phyloP scores from a whole-genome alignment of 306 rosid genomes.

The Medicago ruthenica region DNA sequence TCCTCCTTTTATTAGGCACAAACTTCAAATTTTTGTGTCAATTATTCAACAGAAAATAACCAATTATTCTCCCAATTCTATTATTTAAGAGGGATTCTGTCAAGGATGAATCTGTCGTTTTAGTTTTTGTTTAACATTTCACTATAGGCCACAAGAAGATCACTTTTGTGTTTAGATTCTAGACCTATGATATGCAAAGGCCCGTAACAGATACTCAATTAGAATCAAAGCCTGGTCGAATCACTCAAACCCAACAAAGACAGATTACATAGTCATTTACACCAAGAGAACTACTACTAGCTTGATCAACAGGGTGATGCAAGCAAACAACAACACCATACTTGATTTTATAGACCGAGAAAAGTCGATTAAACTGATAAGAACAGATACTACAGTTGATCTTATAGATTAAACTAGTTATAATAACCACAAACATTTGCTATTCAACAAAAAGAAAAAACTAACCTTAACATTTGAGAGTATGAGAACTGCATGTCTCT shows the following conservation, averaged over 20 bases:
- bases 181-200: not conserved
- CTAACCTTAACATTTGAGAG: conserved; percentile 84
- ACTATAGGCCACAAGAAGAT: not conserved
- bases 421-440: too few species aligned
- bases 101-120: not conserved
- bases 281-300: conserved; percentile 1
- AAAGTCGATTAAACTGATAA: not conserved
- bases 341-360: not conserved
- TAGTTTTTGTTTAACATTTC: not conserved
- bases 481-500: conserved; percentile 76
- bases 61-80: not conserved
- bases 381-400: not conserved
- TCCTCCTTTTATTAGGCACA: not conserved
- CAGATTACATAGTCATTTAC: not conserved
- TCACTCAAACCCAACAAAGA: conserved; percentile 17
- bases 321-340: not conserved
- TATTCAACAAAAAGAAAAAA: not conserved
- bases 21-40: conserved; percentile 5
- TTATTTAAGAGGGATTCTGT: not conserved
- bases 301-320: conserved; percentile 5
- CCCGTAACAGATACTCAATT: not conserved
- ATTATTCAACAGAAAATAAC: conserved; percentile 9
- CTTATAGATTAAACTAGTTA: not conserved
- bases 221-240: not conserved
- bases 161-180: not conserved